A percentile compares a stretch with the other conserved stretches of the same genome.
These are phyloP conservation scores for Amanita subjunquillea DNA, from an alignment of 768 basidiomycete species.

Conservation along the genomic window DNA sequence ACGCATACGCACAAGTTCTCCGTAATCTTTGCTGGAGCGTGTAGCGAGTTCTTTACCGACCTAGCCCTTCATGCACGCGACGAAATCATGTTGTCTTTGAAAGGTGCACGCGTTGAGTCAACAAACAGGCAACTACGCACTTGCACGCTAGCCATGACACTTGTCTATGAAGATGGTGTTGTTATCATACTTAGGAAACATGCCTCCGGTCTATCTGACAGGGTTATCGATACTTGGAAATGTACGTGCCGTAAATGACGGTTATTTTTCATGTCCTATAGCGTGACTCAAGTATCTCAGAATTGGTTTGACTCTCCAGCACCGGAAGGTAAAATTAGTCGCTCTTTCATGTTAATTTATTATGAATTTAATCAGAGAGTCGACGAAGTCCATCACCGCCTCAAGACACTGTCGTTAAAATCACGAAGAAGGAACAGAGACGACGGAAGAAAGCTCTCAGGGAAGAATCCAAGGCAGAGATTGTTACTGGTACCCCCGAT, in stretches of 20 bases:
- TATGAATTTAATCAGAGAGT: not conserved
- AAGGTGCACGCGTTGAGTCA: constrained; percentile 26
- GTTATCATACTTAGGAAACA: constrained; percentile 25
- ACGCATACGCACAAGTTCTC: constrained; percentile 23
- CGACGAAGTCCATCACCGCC: not conserved
- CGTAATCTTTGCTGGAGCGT: constrained; percentile 24
- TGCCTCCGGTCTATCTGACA: constrained; percentile 11
- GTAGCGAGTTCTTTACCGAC: constrained; percentile 19
- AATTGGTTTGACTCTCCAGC: constrained; percentile 23
- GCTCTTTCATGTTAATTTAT: not conserved
- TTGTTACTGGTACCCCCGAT: not conserved
- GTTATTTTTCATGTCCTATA: not conserved
- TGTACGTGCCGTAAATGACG: constrained; percentile 16
- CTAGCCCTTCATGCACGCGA: constrained; percentile 32
- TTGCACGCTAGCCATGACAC: constrained; percentile 25
- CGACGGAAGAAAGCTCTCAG: not conserved
- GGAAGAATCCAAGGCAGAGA: not conserved
- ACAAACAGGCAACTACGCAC: constrained; percentile 14
- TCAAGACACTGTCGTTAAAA: not conserved
- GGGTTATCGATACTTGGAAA: constrained; percentile 29
- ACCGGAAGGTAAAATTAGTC: constrained; percentile 9
- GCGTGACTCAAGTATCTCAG: constrained; percentile 8
- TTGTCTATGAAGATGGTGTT: constrained; percentile 34
- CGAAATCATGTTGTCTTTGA: constrained; percentile 35
- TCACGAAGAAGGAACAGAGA: constrained; percentile 3